A percentile compares a stretch with the other conserved stretches of the same genome.
Conservation (phyloP, 805 yeast genomes). For the Candida nanaspora region DNA sequence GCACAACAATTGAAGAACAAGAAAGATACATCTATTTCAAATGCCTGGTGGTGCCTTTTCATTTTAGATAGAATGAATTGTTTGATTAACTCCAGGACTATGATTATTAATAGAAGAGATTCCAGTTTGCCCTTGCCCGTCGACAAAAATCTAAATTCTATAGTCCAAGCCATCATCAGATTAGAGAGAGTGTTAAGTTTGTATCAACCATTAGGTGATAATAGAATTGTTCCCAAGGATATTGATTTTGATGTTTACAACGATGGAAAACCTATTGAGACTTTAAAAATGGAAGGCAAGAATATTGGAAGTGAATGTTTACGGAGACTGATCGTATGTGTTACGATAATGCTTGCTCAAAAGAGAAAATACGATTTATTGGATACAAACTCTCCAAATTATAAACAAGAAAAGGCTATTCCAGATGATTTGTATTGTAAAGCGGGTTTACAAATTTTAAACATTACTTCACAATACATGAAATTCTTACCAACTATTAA, state of each 20-base stretch:
- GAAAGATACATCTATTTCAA: constrained; percentile 13
- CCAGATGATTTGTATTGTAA: constrained; percentile 13
- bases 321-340: constrained; percentile 11
- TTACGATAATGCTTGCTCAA: constrained; percentile 14
- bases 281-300: constrained; percentile 4
- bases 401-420: constrained; percentile 8
- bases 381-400: constrained; percentile 7
- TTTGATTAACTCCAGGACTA: constrained; percentile 31
- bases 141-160: constrained; percentile 19
- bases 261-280: constrained; percentile 5
- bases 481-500: constrained; percentile 9
- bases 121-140: constrained; percentile 26
- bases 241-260: constrained; percentile 16
- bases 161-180: constrained; percentile 24
- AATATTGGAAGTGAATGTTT: constrained; percentile 12
- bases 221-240: constrained; percentile 17
- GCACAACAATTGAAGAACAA: constrained; percentile 7
- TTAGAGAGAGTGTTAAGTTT: constrained; percentile 30
- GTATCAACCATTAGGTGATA: constrained; percentile 28
- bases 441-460: constrained; percentile 12
- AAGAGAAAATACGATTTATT: constrained; percentile 12
- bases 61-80: constrained; percentile 32
- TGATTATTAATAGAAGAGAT: constrained; percentile 31
- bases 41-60: constrained; percentile 34
- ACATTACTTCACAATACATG: constrained; percentile 10